These are phyloP conservation scores for Primulina huaijiensis DNA, from an alignment of 257 asterid species.

Conservation along the genomic window DNA sequence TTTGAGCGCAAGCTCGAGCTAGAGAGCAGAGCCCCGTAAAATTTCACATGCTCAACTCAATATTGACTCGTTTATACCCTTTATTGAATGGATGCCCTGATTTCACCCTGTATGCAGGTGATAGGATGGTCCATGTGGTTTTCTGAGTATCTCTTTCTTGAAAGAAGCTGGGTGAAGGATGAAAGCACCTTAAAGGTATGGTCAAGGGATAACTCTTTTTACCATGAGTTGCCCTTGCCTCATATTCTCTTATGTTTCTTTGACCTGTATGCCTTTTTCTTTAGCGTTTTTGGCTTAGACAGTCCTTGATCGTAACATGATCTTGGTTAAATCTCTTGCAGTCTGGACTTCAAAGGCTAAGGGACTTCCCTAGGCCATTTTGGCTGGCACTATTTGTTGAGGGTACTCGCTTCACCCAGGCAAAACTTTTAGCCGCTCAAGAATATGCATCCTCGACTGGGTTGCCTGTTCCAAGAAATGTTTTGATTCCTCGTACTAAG, in stretches of 20 bases:
- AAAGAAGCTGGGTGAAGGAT: constrained; percentile 95
- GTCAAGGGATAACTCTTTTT: constrained; percentile 10
- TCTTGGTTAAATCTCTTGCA: constrained; percentile 38
- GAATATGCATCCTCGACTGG: constrained; percentile 83
- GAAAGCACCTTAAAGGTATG: constrained; percentile 79
- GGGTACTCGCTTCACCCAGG: constrained; percentile 94
- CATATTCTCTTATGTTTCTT: constrained; percentile 1
- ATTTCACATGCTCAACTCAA: neutral
- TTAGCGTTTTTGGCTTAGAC: constrained; percentile 15
- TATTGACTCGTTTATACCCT: neutral
- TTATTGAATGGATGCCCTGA: neutral
- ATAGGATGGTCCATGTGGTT: constrained; percentile 99
- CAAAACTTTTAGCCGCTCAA: constrained; percentile 93
- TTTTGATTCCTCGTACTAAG: constrained; percentile 96
- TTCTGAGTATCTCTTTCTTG: constrained; percentile 89
- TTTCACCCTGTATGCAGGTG: constrained; percentile 53
- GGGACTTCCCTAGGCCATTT: constrained; percentile 83
- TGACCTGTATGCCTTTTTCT: neutral
- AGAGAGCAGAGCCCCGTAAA: neutral
- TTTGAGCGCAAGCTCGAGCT: neutral
- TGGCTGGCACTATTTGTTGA: constrained; percentile 95
- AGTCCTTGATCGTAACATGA: constrained; percentile 20
- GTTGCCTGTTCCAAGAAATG: constrained; percentile 83
- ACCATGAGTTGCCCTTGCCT: constrained; percentile 2
- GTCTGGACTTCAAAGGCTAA: constrained; percentile 68